These are phyloP conservation scores for Chaetothyriales sp. DNA, from an alignment of 2,329 filamentous ascomycete genomes.

Conservation along the genomic window DNA sequence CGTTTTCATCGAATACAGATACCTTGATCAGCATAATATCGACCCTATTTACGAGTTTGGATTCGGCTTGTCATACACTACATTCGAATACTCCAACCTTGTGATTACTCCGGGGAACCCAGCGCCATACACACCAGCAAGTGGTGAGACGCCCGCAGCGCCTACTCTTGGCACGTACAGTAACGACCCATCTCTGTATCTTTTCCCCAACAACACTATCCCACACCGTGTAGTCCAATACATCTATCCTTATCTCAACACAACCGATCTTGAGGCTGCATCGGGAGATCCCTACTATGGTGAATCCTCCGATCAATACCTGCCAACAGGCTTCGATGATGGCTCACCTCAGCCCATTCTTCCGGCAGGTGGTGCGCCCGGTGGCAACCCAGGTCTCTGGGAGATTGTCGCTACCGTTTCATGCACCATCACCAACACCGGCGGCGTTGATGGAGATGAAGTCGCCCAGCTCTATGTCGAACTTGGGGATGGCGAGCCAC, in stretches of 20 bases:
- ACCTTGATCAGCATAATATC: conserved; percentile 41
- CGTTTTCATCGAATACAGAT: conserved; percentile 43
- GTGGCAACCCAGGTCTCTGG: conserved; percentile 45
- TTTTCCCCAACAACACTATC: conserved; percentile 40
- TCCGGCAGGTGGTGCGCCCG: conserved; percentile 44
- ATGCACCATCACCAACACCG: conserved; percentile 40
- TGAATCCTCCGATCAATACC: conserved; percentile 32
- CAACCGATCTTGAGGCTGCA: conserved; percentile 39
- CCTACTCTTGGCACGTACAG: conserved; percentile 38
- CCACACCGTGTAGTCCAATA: conserved; percentile 37
- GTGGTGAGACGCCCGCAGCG: conserved; percentile 40
- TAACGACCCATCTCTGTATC: conserved; percentile 38
- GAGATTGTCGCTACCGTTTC: conserved; percentile 37
- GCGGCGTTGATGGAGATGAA: conserved; percentile 35
- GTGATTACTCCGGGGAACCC: conserved; percentile 33
- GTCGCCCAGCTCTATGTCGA: conserved; percentile 55
- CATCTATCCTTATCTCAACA: conserved; percentile 54
- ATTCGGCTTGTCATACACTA: conserved; percentile 50
- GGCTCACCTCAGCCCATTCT: conserved; percentile 42
- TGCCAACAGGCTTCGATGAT: conserved; percentile 39
- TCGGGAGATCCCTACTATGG: conserved; percentile 44
- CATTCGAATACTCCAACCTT: conserved; percentile 46
- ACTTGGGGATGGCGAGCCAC: conserved; percentile 63
- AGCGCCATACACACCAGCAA: conserved; percentile 39
- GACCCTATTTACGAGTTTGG: conserved; percentile 50